Percentiles rank a stretch among this genome's conserved stretches.
Conservation (phyloP, 371 early-diverging fungal species). For the Coemansia sp. region DNA sequence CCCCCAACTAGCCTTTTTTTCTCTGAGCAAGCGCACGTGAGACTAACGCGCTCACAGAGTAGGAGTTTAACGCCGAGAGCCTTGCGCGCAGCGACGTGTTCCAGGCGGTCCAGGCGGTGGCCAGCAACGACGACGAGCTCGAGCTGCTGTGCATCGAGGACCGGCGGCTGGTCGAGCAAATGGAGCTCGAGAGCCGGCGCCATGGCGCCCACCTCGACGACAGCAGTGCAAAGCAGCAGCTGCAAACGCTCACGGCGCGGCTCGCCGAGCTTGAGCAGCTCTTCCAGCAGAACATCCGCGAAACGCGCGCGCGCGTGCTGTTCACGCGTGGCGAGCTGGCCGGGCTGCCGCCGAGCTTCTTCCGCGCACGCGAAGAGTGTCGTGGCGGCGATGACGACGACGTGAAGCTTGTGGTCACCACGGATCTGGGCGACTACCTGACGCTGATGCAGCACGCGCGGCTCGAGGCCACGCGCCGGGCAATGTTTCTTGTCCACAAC, state of each 20-base stretch:
- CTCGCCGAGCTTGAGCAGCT: constrained; percentile 61
- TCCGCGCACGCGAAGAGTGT: constrained; percentile 53
- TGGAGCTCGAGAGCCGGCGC: constrained; percentile 61
- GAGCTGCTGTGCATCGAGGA: constrained; percentile 56
- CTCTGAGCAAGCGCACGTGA: no score
- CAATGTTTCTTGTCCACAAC: constrained; percentile 54
- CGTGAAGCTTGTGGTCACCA: constrained; percentile 62
- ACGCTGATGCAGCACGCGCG: constrained; percentile 60
- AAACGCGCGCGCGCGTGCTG: constrained; percentile 45
- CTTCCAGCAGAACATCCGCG: constrained; percentile 60
- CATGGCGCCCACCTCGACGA: constrained; percentile 65
- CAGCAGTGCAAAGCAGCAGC: constrained; percentile 55
- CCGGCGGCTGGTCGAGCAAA: constrained; percentile 57
- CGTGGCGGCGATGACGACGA: constrained; percentile 51
- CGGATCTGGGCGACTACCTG: constrained; percentile 63
- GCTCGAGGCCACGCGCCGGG: constrained; percentile 59
- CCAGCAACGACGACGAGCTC: constrained; percentile 53
- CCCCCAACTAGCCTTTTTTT: no score
- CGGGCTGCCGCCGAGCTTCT: constrained; percentile 69
- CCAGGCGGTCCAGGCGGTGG: constrained; percentile 54
- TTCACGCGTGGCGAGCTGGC: constrained; percentile 64
- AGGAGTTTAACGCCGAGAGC: constrained; percentile 63
- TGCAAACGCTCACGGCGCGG: constrained; percentile 60
- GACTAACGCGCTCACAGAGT: not conserved
- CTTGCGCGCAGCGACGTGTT: constrained; percentile 69